These are phyloP conservation scores for Malus orientalis DNA, from an alignment of 306 rosid species.

Conservation along the genomic window DNA sequence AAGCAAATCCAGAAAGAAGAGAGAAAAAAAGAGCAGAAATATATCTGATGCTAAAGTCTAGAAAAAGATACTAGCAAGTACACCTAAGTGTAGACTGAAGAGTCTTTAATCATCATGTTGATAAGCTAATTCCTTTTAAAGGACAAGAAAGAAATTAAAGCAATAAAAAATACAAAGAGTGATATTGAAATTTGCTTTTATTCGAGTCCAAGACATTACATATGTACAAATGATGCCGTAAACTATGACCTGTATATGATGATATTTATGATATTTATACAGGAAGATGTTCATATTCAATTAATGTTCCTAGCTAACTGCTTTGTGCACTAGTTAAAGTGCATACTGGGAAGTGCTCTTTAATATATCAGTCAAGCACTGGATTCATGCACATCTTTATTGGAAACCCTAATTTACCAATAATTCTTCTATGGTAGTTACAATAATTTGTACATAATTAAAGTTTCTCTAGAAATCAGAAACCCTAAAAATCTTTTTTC, in stretches of 20 bases:
- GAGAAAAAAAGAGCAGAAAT: slow-evolving; percentile 14
- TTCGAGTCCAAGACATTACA: neutral
- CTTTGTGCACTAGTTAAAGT: neutral
- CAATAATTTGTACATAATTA: neutral
- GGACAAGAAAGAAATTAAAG: slow-evolving; percentile 26
- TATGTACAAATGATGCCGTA: neutral
- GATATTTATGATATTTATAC: neutral
- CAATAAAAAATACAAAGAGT: slow-evolving; percentile 28
- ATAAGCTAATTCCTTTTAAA: slow-evolving; percentile 34
- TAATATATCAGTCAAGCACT: neutral
- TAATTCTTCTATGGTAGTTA: neutral
- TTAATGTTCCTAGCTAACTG: neutral
- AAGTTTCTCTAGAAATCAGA: neutral
- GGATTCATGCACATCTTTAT: neutral
- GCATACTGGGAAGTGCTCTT: neutral
- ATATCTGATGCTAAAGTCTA: slow-evolving; percentile 21
- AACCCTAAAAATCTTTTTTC: neutral
- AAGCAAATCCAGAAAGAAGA: slow-evolving; percentile 11
- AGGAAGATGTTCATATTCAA: neutral
- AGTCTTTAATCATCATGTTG: slow-evolving; percentile 51
- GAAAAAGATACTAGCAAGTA: slow-evolving; percentile 33
- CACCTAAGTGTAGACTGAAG: slow-evolving; percentile 38
- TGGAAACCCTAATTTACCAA: neutral
- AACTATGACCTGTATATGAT: neutral
- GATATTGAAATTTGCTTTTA: slow-evolving; percentile 23